Conservation (phyloP, 257 asterid species). For the Echites panduratus region DNA sequence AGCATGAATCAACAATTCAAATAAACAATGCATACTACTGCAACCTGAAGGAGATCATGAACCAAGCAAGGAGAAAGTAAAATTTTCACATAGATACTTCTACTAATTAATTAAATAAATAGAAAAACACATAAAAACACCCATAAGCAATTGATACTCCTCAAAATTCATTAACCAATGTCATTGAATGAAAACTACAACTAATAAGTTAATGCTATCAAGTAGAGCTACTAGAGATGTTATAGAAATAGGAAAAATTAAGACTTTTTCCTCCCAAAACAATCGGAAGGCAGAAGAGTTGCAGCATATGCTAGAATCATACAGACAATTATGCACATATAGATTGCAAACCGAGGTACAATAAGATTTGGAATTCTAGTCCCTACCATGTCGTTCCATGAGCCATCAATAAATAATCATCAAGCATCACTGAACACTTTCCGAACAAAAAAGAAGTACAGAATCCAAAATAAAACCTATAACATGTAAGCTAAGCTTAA, state of each 20-base stretch:
- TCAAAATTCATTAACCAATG: not conserved
- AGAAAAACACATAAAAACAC: not conserved
- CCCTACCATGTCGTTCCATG: not conserved
- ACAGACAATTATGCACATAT: not conserved
- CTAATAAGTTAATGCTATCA: not conserved
- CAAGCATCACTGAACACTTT: not conserved
- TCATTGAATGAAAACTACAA: not conserved
- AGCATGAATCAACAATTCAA: slow-evolving; percentile 18
- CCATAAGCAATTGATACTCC: not conserved
- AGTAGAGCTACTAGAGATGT: not conserved
- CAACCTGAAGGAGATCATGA: slow-evolving; percentile 2
- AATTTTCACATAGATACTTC: not conserved
- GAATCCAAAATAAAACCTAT: not conserved
- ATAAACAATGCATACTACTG: not conserved
- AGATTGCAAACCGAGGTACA: not conserved
- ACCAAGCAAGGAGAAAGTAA: not conserved
- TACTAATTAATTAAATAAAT: not conserved
- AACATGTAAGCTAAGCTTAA: not conserved
- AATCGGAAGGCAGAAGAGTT: not conserved
- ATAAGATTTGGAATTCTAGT: not conserved
- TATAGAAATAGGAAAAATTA: not conserved
- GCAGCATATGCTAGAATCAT: not conserved
- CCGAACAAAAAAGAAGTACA: not conserved
- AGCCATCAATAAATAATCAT: not conserved
- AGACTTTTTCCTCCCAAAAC: not conserved